Base-by-base conservation (phyloP, 164 flowering plant genomes). In the Litsea cubeba region DNA sequence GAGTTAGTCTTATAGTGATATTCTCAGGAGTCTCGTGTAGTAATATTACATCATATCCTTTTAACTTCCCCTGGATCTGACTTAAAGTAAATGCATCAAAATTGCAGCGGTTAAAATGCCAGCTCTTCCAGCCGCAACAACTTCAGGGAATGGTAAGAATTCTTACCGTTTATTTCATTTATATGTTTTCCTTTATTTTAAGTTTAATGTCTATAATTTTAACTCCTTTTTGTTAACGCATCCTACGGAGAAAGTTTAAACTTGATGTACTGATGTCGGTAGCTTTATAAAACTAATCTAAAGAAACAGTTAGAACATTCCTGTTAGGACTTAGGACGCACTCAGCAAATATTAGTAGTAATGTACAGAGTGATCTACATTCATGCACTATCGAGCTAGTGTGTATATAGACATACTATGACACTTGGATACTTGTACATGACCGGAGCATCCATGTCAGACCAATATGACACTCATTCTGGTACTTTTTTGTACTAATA, bases 121-220 rank as follows among this genome's bases (percentile, higher is more conserved):
- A 57, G 98, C 97, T 66, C 93, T 93, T 81, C 99, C 99, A 62
- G 97, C 98, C 25, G 97, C 86, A 26, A 87, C 97, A 72, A 87
- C 97, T 65, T 86, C 87, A 62, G 87, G 85, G 72, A 81, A 60
- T 49, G 83, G 98, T 95, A 81, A 83, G 86, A 40, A 35, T 66
- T 28, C 69, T 66, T 28, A 17, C 20, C 3, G 28, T 66, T 28
- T 66, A 14, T 66, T 30, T 63, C 66, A 23, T 63, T 63, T 14
- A 20, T 54, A 14, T 17, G 5, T 54, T 28, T 66, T 4, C 18
- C 14, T 66, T 5, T 15, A 12, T 17, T 30, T 28, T 5, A 17
- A 66, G 14, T 30, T 30, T 5, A 30, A 5, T 4, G 35, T 6
- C 26, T 64, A 28, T 12, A 14, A 17, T 28, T 66, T 23, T 17